These are phyloP conservation scores for Diplodia sapinea DNA, from an alignment of 2,329 filamentous ascomycete genomes.

Conservation along the genomic window DNA sequence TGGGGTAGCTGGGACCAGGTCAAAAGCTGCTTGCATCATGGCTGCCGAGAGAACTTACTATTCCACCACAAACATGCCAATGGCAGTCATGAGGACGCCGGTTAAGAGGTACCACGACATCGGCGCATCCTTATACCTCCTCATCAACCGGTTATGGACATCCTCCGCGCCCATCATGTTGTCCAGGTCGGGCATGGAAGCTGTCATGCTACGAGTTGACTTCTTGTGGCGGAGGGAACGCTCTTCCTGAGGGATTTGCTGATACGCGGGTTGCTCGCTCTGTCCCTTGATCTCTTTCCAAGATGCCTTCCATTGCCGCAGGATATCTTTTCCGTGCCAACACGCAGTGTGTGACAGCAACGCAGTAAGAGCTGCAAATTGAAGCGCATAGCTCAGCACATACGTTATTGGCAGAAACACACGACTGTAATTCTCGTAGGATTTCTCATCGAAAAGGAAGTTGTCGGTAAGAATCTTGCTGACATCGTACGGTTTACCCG, in stretches of 20 bases:
- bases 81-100: conserved; percentile 74
- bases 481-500: conserved; percentile 79
- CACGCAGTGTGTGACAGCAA: conserved; percentile 80
- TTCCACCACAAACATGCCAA: conserved; percentile 84
- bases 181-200: conserved; percentile 49
- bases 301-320: conserved; percentile 74
- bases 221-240: conserved; percentile 18
- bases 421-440: conserved; percentile 80
- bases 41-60: conserved; percentile 62
- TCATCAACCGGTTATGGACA: conserved; percentile 84
- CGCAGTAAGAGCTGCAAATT: conserved; percentile 81
- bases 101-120: conserved; percentile 80
- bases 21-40: conserved; percentile 34
- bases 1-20: conserved; percentile 55
- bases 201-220: conserved; percentile 39
- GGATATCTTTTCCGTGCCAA: conserved; percentile 85
- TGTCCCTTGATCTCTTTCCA: conserved; percentile 64
- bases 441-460: conserved; percentile 76
- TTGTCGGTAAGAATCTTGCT: conserved; percentile 77
- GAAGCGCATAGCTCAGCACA: conserved; percentile 82
- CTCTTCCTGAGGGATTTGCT: conserved; percentile 49
- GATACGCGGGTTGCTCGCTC: conserved; percentile 39
- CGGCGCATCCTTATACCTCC: conserved; percentile 79
- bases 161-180: conserved; percentile 74
- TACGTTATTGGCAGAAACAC: conserved; percentile 89